Base-by-base conservation (phyloP, 768 basidiomycete species). In the Mrakia hoshinonis region DNA sequence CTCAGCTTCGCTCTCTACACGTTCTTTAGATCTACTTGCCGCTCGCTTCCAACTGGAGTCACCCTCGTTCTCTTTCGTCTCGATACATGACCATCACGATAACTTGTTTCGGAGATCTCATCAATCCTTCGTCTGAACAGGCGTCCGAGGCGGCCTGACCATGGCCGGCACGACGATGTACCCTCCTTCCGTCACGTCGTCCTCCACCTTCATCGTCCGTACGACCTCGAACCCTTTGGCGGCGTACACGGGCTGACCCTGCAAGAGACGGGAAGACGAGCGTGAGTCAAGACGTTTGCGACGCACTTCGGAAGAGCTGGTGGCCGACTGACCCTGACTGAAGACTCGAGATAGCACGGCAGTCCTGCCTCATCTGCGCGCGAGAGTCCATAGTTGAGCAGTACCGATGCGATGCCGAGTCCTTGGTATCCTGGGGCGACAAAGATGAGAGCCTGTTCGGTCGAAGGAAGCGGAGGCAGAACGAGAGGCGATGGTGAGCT, bases 371-470 rank as follows among this genome's bases (percentile, higher is more conserved):
- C 54, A 24, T 68, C 67, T 1, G 67, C 67, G 13, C 54, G n/a
- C 0, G 39, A 43, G 10, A 58, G 24, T 4, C 67, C 67, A 10
- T 31, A 58, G 39, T 68, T 15, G 38, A 55, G 31, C 24, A 68
- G 29, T 12, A 11, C 43, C 4, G 26, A 43, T 2, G 34, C 54
- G 39, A 68, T 43, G 1, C 67, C 67, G 3, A 46, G 22, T 5
- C 67, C 67, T 31, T 68, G 67, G 39, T 31, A 58, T 18, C 20
- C 43, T 0, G 67, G 67, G 18, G 43, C 52, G 43, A 68, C 67
- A 29, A 38, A n/a, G 22, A 68, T 38, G 20, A 43, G 38, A n/a
- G 13, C 66, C 65, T 67, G 65, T 43, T 1, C 5, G 63, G 43
- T 15, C 7, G 15, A 15, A 43, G 18, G 58, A 60, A 11, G 9